Conservation (phyloP, 2,329 filamentous ascomycete species). For the Shiraia sp. region DNA sequence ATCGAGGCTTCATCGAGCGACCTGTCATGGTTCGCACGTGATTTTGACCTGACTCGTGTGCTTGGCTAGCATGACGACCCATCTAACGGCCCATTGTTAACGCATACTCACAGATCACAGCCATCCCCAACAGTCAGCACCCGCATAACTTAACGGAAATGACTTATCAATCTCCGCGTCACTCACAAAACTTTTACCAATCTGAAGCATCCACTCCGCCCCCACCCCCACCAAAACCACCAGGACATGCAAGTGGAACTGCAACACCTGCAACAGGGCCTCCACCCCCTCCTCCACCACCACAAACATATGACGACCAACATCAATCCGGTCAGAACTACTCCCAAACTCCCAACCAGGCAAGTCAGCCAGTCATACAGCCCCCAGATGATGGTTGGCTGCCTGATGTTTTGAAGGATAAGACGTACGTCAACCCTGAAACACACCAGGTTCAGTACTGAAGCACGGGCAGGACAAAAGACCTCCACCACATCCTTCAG, state of each 20-base stretch:
- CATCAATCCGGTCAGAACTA: constrained; percentile 22
- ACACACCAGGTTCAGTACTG: constrained; percentile 16
- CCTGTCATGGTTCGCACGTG: background rate
- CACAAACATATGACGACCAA: constrained; percentile 31
- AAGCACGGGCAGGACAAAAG: constrained; percentile 65
- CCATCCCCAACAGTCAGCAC: constrained; percentile 1
- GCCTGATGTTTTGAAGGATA: constrained; percentile 74
- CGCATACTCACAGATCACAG: background rate
- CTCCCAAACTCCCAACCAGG: constrained; percentile 20
- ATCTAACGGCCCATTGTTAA: background rate
- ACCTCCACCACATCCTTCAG: constrained; percentile 72
- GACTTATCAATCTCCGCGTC: constrained; percentile 45
- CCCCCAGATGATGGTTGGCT: constrained; percentile 71
- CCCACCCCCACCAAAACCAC: constrained; percentile 52
- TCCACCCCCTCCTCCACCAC: constrained; percentile 52
- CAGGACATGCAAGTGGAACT: constrained; percentile 47
- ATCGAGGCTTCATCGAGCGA: too few species aligned
- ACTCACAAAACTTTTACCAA: constrained; percentile 44
- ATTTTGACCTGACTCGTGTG: background rate
- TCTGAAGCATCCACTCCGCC: constrained; percentile 52
- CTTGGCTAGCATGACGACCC: constrained; percentile 3
- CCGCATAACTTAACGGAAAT: constrained; percentile 19
- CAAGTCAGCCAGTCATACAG: constrained; percentile 21
- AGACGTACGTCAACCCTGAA: constrained; percentile 65
- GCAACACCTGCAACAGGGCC: constrained; percentile 49